Base-by-base conservation (phyloP, 2,329 filamentous ascomycete species). In the Colletotrichum cuscutae region DNA sequence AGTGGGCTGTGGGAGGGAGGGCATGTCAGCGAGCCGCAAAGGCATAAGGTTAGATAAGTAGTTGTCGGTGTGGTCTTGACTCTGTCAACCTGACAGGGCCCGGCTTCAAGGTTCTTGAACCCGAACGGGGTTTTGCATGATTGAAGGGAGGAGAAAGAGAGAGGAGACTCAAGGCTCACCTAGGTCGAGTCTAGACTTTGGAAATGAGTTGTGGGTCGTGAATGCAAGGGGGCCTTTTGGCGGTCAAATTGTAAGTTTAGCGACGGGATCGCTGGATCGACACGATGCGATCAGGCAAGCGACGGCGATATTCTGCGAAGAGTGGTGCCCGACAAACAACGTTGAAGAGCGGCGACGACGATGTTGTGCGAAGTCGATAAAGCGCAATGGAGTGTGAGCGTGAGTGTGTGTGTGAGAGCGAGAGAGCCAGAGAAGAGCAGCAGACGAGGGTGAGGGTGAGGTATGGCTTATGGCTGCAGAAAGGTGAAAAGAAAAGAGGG, bases 131-230 rank as follows among this genome's bases (percentile, higher is more conserved):
- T 52, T 61, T 61, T 61, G 71, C 67, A 74, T 74, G 65, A 72
- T 68, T 65, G 68, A 74, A 76, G 73, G 71, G 74, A 74, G 71
- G 65, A 72, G 67, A 65, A 58, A 8, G 37, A 61, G 65, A 42
- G 68, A 75, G 67, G 66, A 75, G 72, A 75, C 60, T 69, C 65
- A 70, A 53, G 72, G 72, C 74, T 75, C 69, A 75, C 74, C 72
- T 75, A 63, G 65, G 64, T 73, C 54, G 58, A 68, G 65, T 73
- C 69, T 75, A 71, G 74, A 67, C 69, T 65, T 32, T 73, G 69
- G 66, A 73, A 75, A 75, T 75, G 72, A 75, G 62, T 66, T 63
- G 72, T 75, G 74, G 74, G 74, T 73, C 74, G 74, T 70, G 62
- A 52, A 72, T 67, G 72, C 74, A 75, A 75, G 74, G 74, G 74